Conservation (phyloP, 1,284 basidiomycete species). For the Rhodotorula sp. region DNA sequence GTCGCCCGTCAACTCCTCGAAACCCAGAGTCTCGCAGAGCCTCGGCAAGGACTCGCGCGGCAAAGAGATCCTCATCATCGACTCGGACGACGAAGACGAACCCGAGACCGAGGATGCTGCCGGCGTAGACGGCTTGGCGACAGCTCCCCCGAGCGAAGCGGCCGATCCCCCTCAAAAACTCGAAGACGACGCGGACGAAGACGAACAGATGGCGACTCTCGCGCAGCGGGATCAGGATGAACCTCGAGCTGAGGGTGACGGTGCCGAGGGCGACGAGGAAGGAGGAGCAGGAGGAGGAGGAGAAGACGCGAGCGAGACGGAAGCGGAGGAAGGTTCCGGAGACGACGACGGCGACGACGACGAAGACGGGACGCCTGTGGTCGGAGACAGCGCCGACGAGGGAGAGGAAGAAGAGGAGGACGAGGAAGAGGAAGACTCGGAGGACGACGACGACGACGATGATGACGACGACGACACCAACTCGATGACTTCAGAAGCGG, state of each 20-base stretch:
- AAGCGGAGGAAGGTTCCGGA: slow-evolving; percentile 9
- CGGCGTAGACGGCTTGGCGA: background rate
- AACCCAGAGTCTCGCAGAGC: background rate
- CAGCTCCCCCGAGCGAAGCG: background rate
- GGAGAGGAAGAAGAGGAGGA: background rate
- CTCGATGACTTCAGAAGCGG: slow-evolving; percentile 14
- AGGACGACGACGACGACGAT: background rate
- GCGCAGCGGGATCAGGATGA: background rate
- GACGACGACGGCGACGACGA: slow-evolving; percentile 14
- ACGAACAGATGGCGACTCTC: background rate
- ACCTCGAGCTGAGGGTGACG: background rate
- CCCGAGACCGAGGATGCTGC: background rate
- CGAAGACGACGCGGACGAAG: too few relatives aligned
- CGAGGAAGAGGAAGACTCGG: background rate
- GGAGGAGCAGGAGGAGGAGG: background rate
- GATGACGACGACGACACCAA: slow-evolving; percentile 23
- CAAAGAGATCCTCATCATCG: slow-evolving; percentile 15
- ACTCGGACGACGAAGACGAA: slow-evolving; percentile 11
- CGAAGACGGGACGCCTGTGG: background rate
- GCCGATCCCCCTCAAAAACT: background rate
- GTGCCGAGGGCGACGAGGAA: background rate
- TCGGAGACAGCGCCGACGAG: background rate
- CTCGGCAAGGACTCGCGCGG: slow-evolving; percentile 8
- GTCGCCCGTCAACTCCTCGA: background rate
- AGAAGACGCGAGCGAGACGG: background rate